phyloP scores from a whole-genome alignment of 73 alveolate species.

The Paramecium sonneborni region DNA sequence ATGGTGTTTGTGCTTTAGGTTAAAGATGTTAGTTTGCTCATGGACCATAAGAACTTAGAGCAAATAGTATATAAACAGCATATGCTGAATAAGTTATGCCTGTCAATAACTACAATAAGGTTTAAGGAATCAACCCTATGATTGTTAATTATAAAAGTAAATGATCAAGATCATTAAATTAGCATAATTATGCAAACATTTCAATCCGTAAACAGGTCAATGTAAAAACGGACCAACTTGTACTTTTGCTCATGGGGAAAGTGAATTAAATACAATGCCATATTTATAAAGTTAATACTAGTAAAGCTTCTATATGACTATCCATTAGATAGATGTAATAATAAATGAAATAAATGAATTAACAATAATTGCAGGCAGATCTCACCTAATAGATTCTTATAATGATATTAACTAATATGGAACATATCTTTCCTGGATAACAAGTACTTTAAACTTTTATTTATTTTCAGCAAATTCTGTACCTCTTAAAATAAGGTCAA shows the following conservation, averaged over 20 bases:
- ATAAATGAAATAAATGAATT: not conserved
- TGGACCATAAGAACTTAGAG: slow-evolving; percentile 46
- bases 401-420: slow-evolving; percentile 42
- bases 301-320: not conserved
- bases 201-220: slow-evolving; percentile 47
- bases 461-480: not conserved
- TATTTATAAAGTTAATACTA: not conserved
- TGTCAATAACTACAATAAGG: not conserved
- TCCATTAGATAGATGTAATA: slow-evolving; percentile 26
- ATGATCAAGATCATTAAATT: not conserved
- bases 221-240: slow-evolving; percentile 56
- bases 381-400: slow-evolving; percentile 11
- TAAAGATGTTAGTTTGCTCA: slow-evolving; percentile 55
- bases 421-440: slow-evolving; percentile 34
- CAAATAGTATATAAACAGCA: not conserved
- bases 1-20: slow-evolving; percentile 54
- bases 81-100: not conserved
- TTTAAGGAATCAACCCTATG: slow-evolving; percentile 40
- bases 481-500: not conserved
- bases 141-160: slow-evolving; percentile 46
- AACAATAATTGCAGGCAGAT: not conserved
- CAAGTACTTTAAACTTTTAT: not conserved
- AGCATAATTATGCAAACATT: slow-evolving; percentile 51
- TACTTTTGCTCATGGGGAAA: slow-evolving; percentile 57
- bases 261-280: slow-evolving; percentile 31